A percentile compares a stretch with the other conserved stretches of the same genome.
Conservation (phyloP, 139 green algal genomes). For the Tetradesmus obliquus region DNA sequence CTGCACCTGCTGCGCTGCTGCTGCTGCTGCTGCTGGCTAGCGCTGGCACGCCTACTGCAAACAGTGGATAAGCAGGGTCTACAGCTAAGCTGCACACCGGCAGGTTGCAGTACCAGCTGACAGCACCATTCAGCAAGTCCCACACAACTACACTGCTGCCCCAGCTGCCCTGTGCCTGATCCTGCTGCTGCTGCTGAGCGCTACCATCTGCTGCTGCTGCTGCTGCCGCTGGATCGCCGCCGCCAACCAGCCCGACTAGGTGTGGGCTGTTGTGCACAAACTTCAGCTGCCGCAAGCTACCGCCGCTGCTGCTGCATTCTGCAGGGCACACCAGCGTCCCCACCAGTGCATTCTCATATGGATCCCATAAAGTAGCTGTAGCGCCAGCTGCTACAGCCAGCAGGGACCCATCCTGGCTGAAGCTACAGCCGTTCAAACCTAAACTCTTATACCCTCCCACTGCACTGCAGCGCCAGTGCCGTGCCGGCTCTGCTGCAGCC, state of each 20-base stretch:
- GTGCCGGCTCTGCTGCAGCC: not conserved
- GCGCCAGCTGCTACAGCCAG: constrained; percentile 67
- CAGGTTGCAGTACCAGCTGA: constrained; percentile 60
- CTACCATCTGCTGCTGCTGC: not conserved
- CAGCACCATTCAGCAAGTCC: constrained; percentile 65
- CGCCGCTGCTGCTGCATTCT: constrained; percentile 20
- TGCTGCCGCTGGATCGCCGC: not conserved
- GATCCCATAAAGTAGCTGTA: constrained; percentile 79
- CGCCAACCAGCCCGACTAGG: constrained; percentile 52
- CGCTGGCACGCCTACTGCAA: constrained; percentile 60
- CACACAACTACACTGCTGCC: constrained; percentile 57
- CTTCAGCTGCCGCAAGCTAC: constrained; percentile 43
- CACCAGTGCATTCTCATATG: constrained; percentile 54
- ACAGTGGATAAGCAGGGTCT: constrained; percentile 46
- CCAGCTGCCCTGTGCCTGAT: constrained; percentile 22
- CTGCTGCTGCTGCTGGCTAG: constrained; percentile 6
- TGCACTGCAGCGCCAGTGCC: constrained; percentile 60
- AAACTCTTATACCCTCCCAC: constrained; percentile 62
- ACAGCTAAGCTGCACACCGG: constrained; percentile 45
- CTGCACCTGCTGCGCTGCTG: not conserved
- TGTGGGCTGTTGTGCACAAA: constrained; percentile 67
- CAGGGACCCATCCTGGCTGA: constrained; percentile 80
- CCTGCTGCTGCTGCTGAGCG: not conserved
- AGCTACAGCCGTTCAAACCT: constrained; percentile 61
- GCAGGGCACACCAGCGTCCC: constrained; percentile 57